phyloP scores from a whole-genome alignment of 768 basidiomycete genomes.

The Solioccasus polychromus region DNA sequence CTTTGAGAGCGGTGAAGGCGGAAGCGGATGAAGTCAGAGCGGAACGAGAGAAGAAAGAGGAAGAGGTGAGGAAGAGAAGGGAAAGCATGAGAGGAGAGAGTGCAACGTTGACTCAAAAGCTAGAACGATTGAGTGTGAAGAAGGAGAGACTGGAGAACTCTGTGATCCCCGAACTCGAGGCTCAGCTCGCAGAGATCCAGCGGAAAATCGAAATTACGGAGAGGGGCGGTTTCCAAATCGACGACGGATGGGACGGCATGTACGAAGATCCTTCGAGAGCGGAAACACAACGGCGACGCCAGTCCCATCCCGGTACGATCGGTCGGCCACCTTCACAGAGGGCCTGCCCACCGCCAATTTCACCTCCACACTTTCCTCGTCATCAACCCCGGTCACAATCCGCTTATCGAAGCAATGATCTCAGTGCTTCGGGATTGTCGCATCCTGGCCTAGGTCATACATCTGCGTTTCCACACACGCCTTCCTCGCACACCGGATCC shows the following conservation, averaged over 20 bases:
- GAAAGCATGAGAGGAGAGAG: conserved; percentile 62
- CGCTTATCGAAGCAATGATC: conserved; percentile 20
- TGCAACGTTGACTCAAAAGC: conserved; percentile 48
- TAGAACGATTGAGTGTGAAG: conserved; percentile 66
- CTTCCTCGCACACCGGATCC: conserved; percentile 17
- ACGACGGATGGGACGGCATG: conserved; percentile 13
- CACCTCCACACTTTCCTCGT: conserved; percentile 26
- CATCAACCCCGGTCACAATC: conserved; percentile 29
- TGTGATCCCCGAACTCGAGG: conserved; percentile 64
- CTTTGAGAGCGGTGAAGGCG: conserved; percentile 37
- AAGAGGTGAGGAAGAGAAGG: conserved; percentile 48
- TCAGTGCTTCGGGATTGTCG: conserved; percentile 8
- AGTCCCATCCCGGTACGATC: conserved; percentile 30
- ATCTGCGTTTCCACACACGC: conserved; percentile 7
- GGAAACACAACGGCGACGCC: conserved; percentile 22
- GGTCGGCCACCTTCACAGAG: conserved; percentile 21
- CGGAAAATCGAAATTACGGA: conserved; percentile 50
- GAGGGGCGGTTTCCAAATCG: conserved; percentile 25
- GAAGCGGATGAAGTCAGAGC: conserved; percentile 46
- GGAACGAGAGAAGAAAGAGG: conserved; percentile 48
- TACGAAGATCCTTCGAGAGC: conserved; percentile 14
- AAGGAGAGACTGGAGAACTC: conserved; percentile 62
- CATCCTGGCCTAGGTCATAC: conserved; percentile 15
- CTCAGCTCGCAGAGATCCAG: conserved; percentile 57
- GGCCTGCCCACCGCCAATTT: conserved; percentile 17